Evolutionary conservation across 2,329 filamentous ascomycete genomes (phyloP), one percentile per base, ranked within the genome.

Genomic region (Graphilbum fragrans): DNA sequence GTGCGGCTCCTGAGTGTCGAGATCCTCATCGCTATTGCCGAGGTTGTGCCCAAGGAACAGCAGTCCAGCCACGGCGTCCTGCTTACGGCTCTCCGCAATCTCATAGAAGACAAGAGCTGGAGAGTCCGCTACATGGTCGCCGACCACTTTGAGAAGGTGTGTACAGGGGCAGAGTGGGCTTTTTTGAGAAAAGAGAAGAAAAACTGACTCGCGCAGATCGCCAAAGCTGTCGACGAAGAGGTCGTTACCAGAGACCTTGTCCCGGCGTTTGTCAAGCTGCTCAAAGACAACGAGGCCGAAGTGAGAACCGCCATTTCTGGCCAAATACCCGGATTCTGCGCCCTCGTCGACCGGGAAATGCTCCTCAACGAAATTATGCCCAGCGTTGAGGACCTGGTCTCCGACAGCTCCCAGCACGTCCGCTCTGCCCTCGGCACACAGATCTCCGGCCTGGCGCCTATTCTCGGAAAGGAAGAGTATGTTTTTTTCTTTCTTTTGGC

Each of bases 41-140:
- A 98, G 64, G 86, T 90, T 45, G 88, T 98, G 23, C 92, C 92
- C 46, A 96, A 96, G 66, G 92, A 96, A 63, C 88, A 98, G 61
- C 92, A 98, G 64, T 82, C 86, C 36, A 95, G 88, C 64, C 90
- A 96, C 57, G 92, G 90, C 41, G 86, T 96, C 43, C 68, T 98
- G 44, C 70, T 98, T 55, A 90, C 86, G 39, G 87, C 90, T 36
- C 67, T 98, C 56, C 82, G 92, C 54, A 94, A 78, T 65, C 65
- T 98, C 57, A 96, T 98, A 65, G 92, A 95, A 56, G 92, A 98
- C 62, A 98, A 96, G 77, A 96, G 92, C 67, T 98, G 92, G 92
- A 80, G 92, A 57, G 92, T 98, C 46, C 79, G 92, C 59, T 98
- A 96, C 64, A 98, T 98, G 92, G 92, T 98, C 53, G 92, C 92